A percentile compares a stretch with the other conserved stretches of the same genome.
These are phyloP conservation scores for Alternaria brassicae DNA, from an alignment of 2,329 filamentous ascomycete species.

Conservation along the genomic window DNA sequence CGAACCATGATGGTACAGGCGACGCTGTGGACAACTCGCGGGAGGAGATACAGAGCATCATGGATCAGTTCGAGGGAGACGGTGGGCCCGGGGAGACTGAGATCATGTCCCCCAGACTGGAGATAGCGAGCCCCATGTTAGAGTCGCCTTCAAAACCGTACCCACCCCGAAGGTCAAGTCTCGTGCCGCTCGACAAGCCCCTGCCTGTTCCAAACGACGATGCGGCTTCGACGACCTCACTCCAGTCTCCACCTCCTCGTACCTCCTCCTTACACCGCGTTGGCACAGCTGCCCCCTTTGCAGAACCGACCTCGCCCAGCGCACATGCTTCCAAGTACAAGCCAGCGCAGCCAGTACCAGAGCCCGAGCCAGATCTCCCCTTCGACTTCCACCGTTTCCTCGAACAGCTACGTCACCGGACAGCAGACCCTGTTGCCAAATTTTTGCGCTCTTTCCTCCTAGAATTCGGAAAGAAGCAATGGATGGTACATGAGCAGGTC, in stretches of 20 bases:
- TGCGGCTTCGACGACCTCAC: constrained; percentile 27
- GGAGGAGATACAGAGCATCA: constrained; percentile 94
- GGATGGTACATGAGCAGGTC: constrained; percentile 99
- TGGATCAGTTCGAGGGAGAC: constrained; percentile 88
- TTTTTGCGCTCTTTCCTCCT: constrained; percentile 93
- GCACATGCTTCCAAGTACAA: constrained; percentile 59
- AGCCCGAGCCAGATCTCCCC: constrained; percentile 77
- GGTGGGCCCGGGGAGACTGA: constrained; percentile 77
- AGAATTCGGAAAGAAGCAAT: constrained; percentile 96
- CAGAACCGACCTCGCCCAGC: constrained; percentile 43
- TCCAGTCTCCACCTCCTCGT: constrained; percentile 45
- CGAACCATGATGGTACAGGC: constrained; percentile 52
- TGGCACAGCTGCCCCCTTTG: constrained; percentile 40
- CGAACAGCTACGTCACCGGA: constrained; percentile 93
- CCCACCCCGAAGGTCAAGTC: constrained; percentile 83
- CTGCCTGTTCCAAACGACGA: constrained; percentile 39
- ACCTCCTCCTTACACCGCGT: constrained; percentile 46
- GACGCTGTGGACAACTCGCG: constrained; percentile 66
- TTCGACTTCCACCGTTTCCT: constrained; percentile 98
- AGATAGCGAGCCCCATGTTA: constrained; percentile 80
- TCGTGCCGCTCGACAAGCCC: constrained; percentile 70
- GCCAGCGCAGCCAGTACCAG: constrained; percentile 63
- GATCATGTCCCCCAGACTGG: constrained; percentile 89
- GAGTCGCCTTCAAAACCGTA: constrained; percentile 68
- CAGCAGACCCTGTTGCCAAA: constrained; percentile 95